phyloP scores from a whole-genome alignment of 108 stramenopile genomes.

The Epithemia pelagica region DNA sequence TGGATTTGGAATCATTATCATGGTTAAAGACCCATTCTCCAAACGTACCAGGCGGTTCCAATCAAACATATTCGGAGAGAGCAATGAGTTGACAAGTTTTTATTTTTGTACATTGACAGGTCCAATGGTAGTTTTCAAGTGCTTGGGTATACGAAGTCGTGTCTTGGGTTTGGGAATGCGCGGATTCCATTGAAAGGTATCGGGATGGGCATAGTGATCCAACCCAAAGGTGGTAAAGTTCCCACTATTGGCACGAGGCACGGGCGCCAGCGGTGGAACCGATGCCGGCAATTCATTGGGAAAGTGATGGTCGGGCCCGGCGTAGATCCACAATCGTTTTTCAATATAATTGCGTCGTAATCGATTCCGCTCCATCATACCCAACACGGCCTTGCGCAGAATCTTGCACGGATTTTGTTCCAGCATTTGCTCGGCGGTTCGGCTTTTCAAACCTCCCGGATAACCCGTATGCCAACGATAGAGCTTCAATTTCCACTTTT shows the following conservation, averaged over 20 bases:
- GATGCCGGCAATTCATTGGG: slow-evolving; percentile 53
- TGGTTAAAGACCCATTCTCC: no score
- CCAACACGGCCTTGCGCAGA: slow-evolving; percentile 74
- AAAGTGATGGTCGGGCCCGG: slow-evolving; percentile 77
- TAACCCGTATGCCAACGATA: slow-evolving; percentile 95
- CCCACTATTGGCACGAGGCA: slow-evolving; percentile 43
- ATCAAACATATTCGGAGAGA: no score
- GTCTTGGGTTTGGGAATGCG: neutral
- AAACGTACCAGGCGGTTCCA: no score
- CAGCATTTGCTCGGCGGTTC: slow-evolving; percentile 74
- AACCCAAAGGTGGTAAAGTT: slow-evolving; percentile 63
- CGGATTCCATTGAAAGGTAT: slow-evolving; percentile 3
- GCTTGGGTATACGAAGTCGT: no score
- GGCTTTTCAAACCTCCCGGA: slow-evolving; percentile 90
- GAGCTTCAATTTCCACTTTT: slow-evolving; percentile 88
- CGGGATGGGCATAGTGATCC: slow-evolving; percentile 17
- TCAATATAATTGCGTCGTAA: slow-evolving; percentile 73
- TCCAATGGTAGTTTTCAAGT: no score
- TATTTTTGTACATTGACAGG: no score
- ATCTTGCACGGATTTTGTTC: slow-evolving; percentile 76
- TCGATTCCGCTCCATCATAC: slow-evolving; percentile 77
- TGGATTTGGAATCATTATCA: no score
- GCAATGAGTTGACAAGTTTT: no score
- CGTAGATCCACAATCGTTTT: slow-evolving; percentile 74
- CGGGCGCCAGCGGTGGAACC: slow-evolving; percentile 22